Evolutionary conservation across 192 early-diverging fungal genomes (phyloP), one percentile per base, ranked within the genome.

Genomic region (Coemansia aciculifera): DNA sequence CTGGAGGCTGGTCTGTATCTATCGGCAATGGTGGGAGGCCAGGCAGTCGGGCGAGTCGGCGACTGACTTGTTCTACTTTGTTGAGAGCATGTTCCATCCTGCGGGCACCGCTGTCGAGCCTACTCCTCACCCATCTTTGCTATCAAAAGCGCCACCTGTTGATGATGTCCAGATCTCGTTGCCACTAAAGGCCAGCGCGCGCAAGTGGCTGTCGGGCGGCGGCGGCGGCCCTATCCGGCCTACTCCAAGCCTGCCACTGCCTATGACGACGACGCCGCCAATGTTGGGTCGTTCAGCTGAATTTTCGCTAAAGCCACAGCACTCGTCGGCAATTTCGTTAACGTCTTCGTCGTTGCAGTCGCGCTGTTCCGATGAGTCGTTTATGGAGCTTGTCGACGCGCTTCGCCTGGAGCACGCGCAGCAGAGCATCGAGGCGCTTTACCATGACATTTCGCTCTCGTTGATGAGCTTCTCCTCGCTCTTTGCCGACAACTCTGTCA

Each of bases 11-110:
- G 59, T 84, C 42, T 73, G 49, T 19, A 78, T 84, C 67, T 69
- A 49, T 48, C 73, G 81, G 8, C 75, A 76, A 59, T 79, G 77
- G 81, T 84, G 81, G 81, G 72, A 69, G 40, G 66, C 73, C 0
- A 73, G 75, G 24, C 43, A 68, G 23, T 69, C 80, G 44, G 63
- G 72, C 15, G 75, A 83, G 44, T 67, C 75, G 10, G 80, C 80
- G 0, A 83, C 80, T 27, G 75, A 77, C 2, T 66, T 75, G 9
- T 52, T 83, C 31, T 24, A 38, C 37, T 69, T 71, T 32, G 66
- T 83, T 15, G 80, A 83, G 42, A 19, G 44, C 11, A 24, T 39
- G 56, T 15, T 59, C 0, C 11, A 59, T 15, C n/a, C 31, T 27
- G 6, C 54, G 21, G 31, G 15, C 27, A 29, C 29, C 15, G 15